Evolutionary conservation across 495 filamentous ascomycete genomes (phyloP).

Genomic region (Hyaloscypha bicolor): DNA sequence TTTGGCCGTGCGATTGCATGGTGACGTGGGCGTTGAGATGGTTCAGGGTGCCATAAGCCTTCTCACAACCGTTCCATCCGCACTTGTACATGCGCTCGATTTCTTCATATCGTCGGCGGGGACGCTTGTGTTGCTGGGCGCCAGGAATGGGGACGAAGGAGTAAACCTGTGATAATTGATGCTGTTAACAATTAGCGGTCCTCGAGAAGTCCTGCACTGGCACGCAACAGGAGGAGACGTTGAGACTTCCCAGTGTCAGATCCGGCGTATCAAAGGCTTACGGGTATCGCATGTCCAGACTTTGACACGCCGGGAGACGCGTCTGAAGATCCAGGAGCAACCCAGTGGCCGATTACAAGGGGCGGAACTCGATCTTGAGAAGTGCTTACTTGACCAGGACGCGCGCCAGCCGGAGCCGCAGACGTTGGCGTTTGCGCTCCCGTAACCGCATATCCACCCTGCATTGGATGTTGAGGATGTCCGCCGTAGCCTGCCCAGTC

Average conservation of each 20-base stretch:
- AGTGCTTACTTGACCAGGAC: slow-evolving; percentile 70
- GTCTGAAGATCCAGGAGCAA: background rate
- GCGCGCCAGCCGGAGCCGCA: slow-evolving; percentile 54
- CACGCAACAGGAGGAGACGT: background rate
- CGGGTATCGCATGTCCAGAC: background rate
- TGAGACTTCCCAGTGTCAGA: slow-evolving; percentile 8
- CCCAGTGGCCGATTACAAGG: background rate
- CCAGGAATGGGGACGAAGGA: slow-evolving; percentile 98
- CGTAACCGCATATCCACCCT: slow-evolving; percentile 62
- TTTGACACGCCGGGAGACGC: background rate
- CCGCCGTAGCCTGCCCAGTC: slow-evolving; percentile 79
- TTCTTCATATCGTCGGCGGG: slow-evolving; percentile 92
- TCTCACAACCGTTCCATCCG: slow-evolving; percentile 97
- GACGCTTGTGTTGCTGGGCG: slow-evolving; percentile 95
- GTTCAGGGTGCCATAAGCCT: slow-evolving; percentile 95
- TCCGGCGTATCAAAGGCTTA: slow-evolving; percentile 14
- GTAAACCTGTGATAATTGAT: slow-evolving; percentile 75
- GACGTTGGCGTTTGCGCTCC: slow-evolving; percentile 60
- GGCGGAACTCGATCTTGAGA: background rate
- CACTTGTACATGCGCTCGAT: slow-evolving; percentile 99
- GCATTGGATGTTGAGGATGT: slow-evolving; percentile 61
- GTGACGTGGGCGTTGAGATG: slow-evolving; percentile 97
- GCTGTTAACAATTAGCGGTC: slow-evolving; percentile 37
- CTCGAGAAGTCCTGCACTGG: background rate
- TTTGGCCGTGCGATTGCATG: slow-evolving; percentile 93